phyloP scores from a whole-genome alignment of 495 filamentous ascomycete species.

The Astrothelium subdiscretum region DNA sequence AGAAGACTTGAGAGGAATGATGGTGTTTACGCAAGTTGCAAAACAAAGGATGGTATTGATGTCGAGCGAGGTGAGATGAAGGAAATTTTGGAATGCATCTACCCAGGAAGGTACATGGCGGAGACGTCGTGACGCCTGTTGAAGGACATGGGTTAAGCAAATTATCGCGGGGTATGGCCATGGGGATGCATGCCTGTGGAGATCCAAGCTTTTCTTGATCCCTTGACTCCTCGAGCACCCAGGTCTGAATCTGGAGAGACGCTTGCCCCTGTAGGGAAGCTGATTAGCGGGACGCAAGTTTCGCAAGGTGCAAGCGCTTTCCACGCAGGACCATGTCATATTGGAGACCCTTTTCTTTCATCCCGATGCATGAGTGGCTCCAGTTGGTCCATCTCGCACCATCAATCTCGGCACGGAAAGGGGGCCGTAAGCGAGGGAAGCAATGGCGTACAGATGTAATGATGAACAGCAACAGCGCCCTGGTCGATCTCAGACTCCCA shows the following conservation, averaged over 20 bases:
- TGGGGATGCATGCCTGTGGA: background rate
- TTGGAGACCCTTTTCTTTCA: background rate
- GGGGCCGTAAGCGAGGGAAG: background rate
- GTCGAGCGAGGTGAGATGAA: background rate
- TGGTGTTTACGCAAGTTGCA: background rate
- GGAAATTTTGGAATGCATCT: constrained; percentile 1
- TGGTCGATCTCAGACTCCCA: background rate
- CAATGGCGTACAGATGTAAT: background rate
- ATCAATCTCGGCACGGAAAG: constrained; percentile 1
- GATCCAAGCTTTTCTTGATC: background rate
- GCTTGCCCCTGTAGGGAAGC: background rate
- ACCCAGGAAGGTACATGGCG: background rate
- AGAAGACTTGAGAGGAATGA: background rate
- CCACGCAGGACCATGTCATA: background rate
- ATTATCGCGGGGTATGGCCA: constrained; percentile 1
- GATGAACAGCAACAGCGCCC: background rate
- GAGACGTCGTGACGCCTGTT: background rate
- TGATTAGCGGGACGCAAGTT: background rate
- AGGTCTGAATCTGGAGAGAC: background rate
- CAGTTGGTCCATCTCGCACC: constrained; percentile 1
- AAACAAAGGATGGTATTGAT: background rate
- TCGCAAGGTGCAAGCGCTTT: background rate
- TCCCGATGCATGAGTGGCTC: background rate
- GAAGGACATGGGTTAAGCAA: background rate
- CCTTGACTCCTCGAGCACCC: background rate